Base-by-base conservation (phyloP, 2,329 filamentous ascomycete genomes). In the Calonectria multiphialidica region DNA sequence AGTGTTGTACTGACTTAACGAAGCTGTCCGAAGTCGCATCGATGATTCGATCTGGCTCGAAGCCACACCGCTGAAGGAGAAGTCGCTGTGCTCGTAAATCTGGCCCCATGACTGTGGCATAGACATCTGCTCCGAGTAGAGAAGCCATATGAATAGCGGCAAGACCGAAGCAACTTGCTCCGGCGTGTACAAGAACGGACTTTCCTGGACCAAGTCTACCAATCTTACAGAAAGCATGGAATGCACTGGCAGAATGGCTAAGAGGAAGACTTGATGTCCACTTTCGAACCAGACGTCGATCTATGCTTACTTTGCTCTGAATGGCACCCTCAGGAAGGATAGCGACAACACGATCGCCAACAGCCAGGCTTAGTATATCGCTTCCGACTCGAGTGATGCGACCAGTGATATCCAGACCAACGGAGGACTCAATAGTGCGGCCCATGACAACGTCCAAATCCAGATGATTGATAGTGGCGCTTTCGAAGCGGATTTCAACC, bases 401-500 rank as follows among this genome's bases (percentile, higher is more conserved):
- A 0, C 87, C 87, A 28, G 79, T 73, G 0, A 87, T 73, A 67
- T 90, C 89, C 1, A 84, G 76, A 2, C 85, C 85, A 15, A 88
- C 62, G 0, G 74, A 74, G 2, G 79, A 80, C 5, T 82, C 78
- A 3, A 72, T 64, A 4, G 78, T 80, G n/a, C 73, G 78, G 5
- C 84, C 85, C 73, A 82, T 76, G 6, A 80, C 70, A 2, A 80
- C 81, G 12, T 86, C 81, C 2, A 84, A 68, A 68, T 89, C 87
- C 3, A 80, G 64, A 8, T 81, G 75, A 2, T 79, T 81, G 12
- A 89, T 68, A 3, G 81, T 74, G 1, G 84, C 81, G 13, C 80
- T 78, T 3, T 81, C 66, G 8, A 88, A 85, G 13, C 78, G 74
- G n/a, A 89, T 81, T 15, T 85, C 83, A 6, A 89, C 80, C 5